These are phyloP conservation scores for Volvox reticuliferus DNA, from an alignment of 139 green algal species.

Conservation along the genomic window DNA sequence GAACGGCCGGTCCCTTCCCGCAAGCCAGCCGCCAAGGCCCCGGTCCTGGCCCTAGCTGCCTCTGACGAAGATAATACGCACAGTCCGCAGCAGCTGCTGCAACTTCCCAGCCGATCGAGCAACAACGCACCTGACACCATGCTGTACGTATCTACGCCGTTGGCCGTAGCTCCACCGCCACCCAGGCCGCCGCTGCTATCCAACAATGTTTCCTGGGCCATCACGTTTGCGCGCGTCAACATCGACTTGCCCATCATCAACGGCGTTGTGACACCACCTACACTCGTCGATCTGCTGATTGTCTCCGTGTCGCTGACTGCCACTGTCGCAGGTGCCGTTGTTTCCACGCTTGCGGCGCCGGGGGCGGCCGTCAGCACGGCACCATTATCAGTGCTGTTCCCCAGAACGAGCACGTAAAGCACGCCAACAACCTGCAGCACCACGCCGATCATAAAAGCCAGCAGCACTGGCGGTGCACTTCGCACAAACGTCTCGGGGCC, in stretches of 20 bases:
- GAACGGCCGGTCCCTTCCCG: too few relatives aligned
- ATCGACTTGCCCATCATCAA: not conserved
- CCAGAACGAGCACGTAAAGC: slow-evolving; percentile 30
- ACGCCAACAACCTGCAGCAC: slow-evolving; percentile 45
- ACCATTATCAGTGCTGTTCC: not conserved
- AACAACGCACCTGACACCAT: slow-evolving; percentile 9
- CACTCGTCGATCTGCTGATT: slow-evolving; percentile 4
- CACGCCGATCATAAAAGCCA: slow-evolving; percentile 43
- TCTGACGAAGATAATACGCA: too few relatives aligned
- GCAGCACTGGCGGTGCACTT: slow-evolving; percentile 29
- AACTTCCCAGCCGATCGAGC: too few relatives aligned
- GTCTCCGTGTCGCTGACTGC: slow-evolving; percentile 13
- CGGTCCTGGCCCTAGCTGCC: too few relatives aligned
- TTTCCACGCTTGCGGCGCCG: not conserved
- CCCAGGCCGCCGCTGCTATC: not conserved
- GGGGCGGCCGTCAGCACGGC: not conserved
- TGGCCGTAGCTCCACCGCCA: not conserved
- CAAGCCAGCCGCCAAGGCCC: too few relatives aligned
- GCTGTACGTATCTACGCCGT: slow-evolving; percentile 15
- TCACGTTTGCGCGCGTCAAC: slow-evolving; percentile 39
- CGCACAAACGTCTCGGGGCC: slow-evolving; percentile 21
- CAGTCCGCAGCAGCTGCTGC: too few relatives aligned
- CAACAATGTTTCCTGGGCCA: slow-evolving; percentile 16
- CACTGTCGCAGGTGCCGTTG: not conserved
- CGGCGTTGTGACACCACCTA: not conserved